Conservation (phyloP, 495 filamentous ascomycete species). For the Daldinia vernicosa region DNA sequence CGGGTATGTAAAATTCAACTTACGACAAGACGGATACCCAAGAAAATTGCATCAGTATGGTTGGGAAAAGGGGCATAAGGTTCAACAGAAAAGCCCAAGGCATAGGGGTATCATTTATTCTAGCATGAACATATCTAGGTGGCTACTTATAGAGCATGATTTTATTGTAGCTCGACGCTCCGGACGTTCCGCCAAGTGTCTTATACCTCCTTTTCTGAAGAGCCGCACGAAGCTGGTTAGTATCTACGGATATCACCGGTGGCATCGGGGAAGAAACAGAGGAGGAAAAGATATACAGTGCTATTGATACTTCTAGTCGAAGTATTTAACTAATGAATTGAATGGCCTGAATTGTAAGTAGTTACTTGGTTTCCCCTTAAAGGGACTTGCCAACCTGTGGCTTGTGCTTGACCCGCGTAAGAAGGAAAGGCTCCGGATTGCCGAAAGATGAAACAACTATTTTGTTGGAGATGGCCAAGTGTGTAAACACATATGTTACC, state of each 20-base stretch:
- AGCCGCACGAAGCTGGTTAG: not conserved
- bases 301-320: not conserved
- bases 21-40: constrained; percentile 24
- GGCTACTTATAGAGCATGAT: not conserved
- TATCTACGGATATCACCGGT: not conserved
- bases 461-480: not conserved
- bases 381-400: not conserved
- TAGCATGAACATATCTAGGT: constrained; percentile 15
- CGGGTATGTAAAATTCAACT: constrained; percentile 41
- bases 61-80: constrained; percentile 55
- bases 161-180: not conserved
- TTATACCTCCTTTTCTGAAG: not conserved
- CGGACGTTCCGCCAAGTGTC: not conserved
- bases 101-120: constrained; percentile 10
- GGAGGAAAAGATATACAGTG: not conserved
- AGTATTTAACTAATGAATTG: not conserved
- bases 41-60: constrained; percentile 44
- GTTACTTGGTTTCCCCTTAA: not conserved
- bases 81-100: constrained; percentile 54
- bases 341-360: not conserved
- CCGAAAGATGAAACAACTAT: constrained; percentile 17
- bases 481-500: not conserved
- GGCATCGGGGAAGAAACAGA: not conserved
- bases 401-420: constrained; percentile 15
- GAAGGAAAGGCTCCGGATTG: constrained; percentile 6